phyloP scores from a whole-genome alignment of 208 protist genomes.

The Leishmania braziliensis region DNA sequence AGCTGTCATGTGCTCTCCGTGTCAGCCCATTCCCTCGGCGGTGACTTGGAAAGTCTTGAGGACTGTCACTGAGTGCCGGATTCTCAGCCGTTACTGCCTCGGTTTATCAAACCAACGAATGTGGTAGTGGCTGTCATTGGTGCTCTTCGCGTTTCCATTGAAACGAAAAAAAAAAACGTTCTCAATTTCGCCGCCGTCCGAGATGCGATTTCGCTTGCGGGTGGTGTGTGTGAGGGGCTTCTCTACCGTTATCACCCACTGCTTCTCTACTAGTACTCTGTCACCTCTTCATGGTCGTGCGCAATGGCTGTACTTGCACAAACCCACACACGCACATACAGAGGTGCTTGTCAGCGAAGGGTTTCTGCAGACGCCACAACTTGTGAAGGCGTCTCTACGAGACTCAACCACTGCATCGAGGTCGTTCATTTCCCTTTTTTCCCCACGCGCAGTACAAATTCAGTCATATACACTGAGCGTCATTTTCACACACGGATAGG shows the following conservation, averaged over 20 bases:
- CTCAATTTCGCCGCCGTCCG: not conserved
- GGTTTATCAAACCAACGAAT: not conserved
- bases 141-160: not conserved
- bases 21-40: not conserved
- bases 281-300: not conserved
- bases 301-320: not conserved
- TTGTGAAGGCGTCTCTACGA: not conserved
- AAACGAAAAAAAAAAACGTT: not conserved
- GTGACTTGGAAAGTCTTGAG: not conserved
- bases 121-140: not conserved
- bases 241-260: not conserved
- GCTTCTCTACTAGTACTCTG: not conserved
- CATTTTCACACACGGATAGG: not conserved
- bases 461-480: not conserved
- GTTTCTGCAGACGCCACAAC: not conserved
- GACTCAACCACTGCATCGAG: not conserved
- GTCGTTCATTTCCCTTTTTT: not conserved
- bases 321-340: not conserved
- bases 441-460: not conserved
- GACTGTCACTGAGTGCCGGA: not conserved
- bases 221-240: not conserved
- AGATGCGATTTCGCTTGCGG: not conserved
- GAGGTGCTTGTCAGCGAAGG: not conserved
- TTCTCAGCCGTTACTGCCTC: not conserved
- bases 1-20: not conserved